These are phyloP conservation scores for Clohesyomyces aquaticus DNA, from an alignment of 495 filamentous ascomycete genomes.

Conservation along the genomic window DNA sequence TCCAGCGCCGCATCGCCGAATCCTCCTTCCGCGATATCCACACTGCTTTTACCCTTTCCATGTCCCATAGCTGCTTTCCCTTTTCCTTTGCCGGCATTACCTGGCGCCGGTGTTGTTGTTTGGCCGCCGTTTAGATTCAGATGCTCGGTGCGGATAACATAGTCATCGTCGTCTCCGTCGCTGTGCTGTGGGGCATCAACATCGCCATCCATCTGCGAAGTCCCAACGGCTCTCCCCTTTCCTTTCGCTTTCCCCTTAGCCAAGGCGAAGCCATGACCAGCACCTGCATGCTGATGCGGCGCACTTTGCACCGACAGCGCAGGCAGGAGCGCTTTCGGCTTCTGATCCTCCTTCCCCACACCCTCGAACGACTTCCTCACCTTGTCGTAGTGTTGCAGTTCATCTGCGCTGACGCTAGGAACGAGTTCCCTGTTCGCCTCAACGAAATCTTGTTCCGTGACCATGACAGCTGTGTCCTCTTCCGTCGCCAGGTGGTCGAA, in stretches of 20 bases:
- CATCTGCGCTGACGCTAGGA: conserved; percentile 90
- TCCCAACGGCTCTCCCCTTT: conserved; percentile 54
- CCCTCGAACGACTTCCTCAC: conserved; percentile 82
- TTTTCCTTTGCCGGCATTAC: conserved; percentile 51
- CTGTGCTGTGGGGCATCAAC: conserved; percentile 28
- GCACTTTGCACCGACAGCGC: not conserved
- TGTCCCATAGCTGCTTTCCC: conserved; percentile 52
- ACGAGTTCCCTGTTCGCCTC: conserved; percentile 81
- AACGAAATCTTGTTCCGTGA: conserved; percentile 84
- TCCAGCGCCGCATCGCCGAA: conserved; percentile 45
- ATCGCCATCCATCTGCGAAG: conserved; percentile 25
- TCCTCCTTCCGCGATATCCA: conserved; percentile 37
- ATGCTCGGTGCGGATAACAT: conserved; percentile 54
- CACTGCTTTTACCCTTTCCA: conserved; percentile 55
- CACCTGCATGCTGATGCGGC: no score
- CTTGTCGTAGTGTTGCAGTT: conserved; percentile 86
- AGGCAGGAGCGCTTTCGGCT: not conserved
- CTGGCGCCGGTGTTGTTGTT: no score
- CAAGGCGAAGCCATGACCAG: no score
- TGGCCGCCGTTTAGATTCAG: conserved; percentile 38
- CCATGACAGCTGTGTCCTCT: conserved; percentile 82
- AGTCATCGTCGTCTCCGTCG: conserved; percentile 46
- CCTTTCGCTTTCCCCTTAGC: conserved; percentile 38
- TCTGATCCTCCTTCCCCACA: conserved; percentile 44
- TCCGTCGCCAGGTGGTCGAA: conserved; percentile 87